These are phyloP conservation scores for Ramalina peruviana DNA, from an alignment of 495 filamentous ascomycete genomes.

Conservation along the genomic window DNA sequence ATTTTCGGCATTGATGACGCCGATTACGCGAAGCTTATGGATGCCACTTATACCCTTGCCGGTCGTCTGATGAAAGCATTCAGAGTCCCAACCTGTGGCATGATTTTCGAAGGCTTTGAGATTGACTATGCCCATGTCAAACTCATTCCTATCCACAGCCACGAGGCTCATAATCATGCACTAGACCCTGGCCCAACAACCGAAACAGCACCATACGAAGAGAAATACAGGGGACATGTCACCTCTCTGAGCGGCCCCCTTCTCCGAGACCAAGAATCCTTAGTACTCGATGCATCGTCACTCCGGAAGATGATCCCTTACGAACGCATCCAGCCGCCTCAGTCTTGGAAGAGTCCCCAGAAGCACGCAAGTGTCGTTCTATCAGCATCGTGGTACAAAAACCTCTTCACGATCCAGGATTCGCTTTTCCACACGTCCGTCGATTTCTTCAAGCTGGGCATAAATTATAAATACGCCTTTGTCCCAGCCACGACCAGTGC, in stretches of 20 bases:
- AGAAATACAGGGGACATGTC: neutral
- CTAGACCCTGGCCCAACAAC: neutral
- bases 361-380: neutral
- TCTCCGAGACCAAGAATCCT: neutral
- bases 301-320: neutral
- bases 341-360: neutral
- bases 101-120: slow-evolving; percentile 15
- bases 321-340: neutral
- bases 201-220: neutral
- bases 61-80: neutral
- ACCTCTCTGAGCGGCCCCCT: neutral
- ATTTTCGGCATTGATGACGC: slow-evolving; percentile 1
- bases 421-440: neutral
- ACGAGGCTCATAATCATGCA: no score
- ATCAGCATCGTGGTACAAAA: neutral
- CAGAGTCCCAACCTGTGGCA: slow-evolving; percentile 1
- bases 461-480: neutral
- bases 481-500: neutral
- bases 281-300: neutral
- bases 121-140: slow-evolving; percentile 14
- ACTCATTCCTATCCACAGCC: slow-evolving; percentile 8
- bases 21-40: neutral
- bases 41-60: neutral
- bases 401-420: neutral
- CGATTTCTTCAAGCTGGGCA: neutral